Base-by-base conservation (phyloP, 371 early-diverging fungal species). In the Haplosporangium sp. region DNA sequence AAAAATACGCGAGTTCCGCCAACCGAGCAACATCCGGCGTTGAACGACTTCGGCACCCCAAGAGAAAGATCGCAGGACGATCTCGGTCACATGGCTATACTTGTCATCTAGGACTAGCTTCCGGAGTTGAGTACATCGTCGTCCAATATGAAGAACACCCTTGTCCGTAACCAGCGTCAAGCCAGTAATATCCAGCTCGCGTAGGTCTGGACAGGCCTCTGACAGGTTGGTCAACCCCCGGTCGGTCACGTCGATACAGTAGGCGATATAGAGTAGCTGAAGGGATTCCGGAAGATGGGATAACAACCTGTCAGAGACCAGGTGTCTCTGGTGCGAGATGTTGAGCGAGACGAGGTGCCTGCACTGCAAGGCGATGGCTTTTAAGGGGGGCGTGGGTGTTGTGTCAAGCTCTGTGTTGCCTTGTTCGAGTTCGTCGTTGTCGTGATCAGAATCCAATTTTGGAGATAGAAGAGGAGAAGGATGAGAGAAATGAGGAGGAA, bases 191-290 rank as follows among this genome's bases (percentile, higher is more conserved):
- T 76, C 77, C 2, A 76, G 56, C 8, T 55, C 56, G 10, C 40
- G 23, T 3, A 76, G 36, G 10, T 62, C 38, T 1, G 60, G 60
- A 38, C 67, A 70, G 7, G 13, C 13, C 12, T 12, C 10, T 10
- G 71, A 55, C 16, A 71, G n/a, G 10, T 14, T 1, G 1, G 6
- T 21, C 18, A 76, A 16, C 1, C 71, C 71, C 3, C 37, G 16
- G 52, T 76, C 70, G 2, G 71, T 70, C 42, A 71, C 41, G 6
- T 67, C 59, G 6, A 29, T 40, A 36, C 77, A 76, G 36, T 62
- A 37, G 0, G 71, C 62, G 7, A 76, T 18, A 42, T 62, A 50
- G 55, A 76, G 47, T 11, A 14, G 5, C 38, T 50, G 59, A 1
- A 63, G 23, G 5, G 55, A 29, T n/a, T 43, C 21, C 40, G 41